Evolutionary conservation across 441 rosid species (phyloP).

Genomic region (Gossypium aridum): DNA sequence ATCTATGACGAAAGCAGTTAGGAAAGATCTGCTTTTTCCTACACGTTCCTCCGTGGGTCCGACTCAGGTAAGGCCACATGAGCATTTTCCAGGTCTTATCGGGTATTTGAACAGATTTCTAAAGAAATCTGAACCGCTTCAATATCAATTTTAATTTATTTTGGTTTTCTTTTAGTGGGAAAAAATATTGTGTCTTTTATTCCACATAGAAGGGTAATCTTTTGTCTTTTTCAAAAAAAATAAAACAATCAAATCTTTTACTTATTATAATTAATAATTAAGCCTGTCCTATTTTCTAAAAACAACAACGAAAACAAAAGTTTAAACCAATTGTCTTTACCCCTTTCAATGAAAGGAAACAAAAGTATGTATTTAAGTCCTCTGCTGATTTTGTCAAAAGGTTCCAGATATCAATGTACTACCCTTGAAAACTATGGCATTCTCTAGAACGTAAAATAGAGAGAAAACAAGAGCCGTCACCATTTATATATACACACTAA

Average conservation of each 20-base stretch:
- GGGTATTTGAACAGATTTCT: background rate
- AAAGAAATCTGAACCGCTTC: conserved; percentile 6
- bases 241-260: background rate
- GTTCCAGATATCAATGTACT: background rate
- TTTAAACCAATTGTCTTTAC: background rate
- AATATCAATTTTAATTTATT: background rate
- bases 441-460: background rate
- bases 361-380: background rate
- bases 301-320: background rate
- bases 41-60: conserved; percentile 13
- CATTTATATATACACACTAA: background rate
- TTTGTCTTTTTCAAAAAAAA: background rate
- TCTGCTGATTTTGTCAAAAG: background rate
- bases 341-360: background rate
- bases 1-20: conserved; percentile 6
- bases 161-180: background rate
- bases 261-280: background rate
- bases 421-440: background rate
- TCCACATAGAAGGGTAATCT: background rate
- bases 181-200: background rate
- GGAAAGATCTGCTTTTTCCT: background rate
- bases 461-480: conserved; percentile 6
- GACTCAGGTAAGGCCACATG: background rate
- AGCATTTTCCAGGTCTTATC: background rate
- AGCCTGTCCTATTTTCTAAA: conserved; percentile 1